phyloP scores from a whole-genome alignment of 2,329 filamentous ascomycete genomes.

The Sporothrix pseudoabietina region DNA sequence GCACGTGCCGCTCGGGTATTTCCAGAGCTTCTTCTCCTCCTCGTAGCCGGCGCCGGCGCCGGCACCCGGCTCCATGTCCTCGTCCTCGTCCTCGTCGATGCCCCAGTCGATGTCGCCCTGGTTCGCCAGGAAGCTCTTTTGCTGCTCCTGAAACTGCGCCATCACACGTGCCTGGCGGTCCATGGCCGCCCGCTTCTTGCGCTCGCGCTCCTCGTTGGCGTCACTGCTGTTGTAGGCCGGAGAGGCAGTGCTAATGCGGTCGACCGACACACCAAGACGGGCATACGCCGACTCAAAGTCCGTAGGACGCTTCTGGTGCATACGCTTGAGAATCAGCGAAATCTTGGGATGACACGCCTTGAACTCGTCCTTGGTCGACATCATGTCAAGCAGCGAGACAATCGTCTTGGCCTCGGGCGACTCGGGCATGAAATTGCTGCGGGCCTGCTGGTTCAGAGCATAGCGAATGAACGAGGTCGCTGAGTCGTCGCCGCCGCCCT shows the following conservation, averaged over 20 bases:
- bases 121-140: slow-evolving; percentile 89
- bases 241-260: slow-evolving; percentile 78
- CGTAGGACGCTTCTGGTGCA: slow-evolving; percentile 78
- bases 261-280: slow-evolving; percentile 66
- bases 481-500: neutral
- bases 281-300: slow-evolving; percentile 70
- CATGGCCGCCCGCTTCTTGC: slow-evolving; percentile 86
- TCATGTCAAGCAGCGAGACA: slow-evolving; percentile 62
- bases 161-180: slow-evolving; percentile 92
- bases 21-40: slow-evolving; percentile 71
- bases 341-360: slow-evolving; percentile 85
- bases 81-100: slow-evolving; percentile 71
- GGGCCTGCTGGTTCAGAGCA: slow-evolving; percentile 65
- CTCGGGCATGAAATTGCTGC: slow-evolving; percentile 57
- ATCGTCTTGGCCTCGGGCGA: slow-evolving; percentile 62
- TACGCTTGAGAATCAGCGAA: slow-evolving; percentile 75
- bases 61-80: slow-evolving; percentile 43
- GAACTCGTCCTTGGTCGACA: slow-evolving; percentile 71
- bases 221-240: slow-evolving; percentile 67
- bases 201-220: slow-evolving; percentile 69
- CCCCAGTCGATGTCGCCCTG: slow-evolving; percentile 89
- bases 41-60: slow-evolving; percentile 58
- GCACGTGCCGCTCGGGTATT: slow-evolving; percentile 89
- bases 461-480: slow-evolving; percentile 69
- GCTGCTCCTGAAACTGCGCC: slow-evolving; percentile 97